Evolutionary conservation across 2,329 filamentous ascomycete genomes (phyloP).

Genomic region (Chaetothyriales sp.): DNA sequence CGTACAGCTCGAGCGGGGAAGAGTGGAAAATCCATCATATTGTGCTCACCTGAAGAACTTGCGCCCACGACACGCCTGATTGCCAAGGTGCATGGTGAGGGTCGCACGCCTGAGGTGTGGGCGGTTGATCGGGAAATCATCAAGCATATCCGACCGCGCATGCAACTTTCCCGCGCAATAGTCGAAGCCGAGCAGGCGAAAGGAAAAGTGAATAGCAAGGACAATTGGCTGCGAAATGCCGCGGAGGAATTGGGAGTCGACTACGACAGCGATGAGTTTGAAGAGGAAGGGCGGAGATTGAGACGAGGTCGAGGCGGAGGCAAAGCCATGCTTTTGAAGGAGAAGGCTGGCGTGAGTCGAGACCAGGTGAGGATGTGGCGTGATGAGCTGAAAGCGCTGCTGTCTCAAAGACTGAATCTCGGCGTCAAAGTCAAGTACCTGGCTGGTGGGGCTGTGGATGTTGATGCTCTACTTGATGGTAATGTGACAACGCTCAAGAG

Average conservation of each 20-base stretch:
- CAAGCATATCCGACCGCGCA: conserved; percentile 57
- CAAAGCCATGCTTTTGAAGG: conserved; percentile 55
- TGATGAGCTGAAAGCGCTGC: conserved; percentile 54
- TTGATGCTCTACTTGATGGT: conserved; percentile 55
- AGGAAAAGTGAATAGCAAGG: conserved; percentile 69
- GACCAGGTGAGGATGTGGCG: conserved; percentile 55
- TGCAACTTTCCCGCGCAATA: conserved; percentile 71
- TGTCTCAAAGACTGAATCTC: conserved; percentile 63
- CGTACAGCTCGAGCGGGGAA: conserved; percentile 74
- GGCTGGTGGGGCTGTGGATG: conserved; percentile 67
- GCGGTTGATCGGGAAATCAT: conserved; percentile 72
- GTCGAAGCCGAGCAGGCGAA: conserved; percentile 72
- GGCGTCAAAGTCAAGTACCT: conserved; percentile 81
- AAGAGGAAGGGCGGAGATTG: conserved; percentile 41
- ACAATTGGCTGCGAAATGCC: conserved; percentile 67
- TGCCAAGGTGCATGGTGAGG: conserved; percentile 64
- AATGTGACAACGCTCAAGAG: conserved; percentile 24
- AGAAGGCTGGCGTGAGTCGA: conserved; percentile 48
- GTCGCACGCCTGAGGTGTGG: conserved; percentile 38
- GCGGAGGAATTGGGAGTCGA: conserved; percentile 90
- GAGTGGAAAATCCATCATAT: conserved; percentile 65
- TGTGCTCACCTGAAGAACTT: conserved; percentile 86
- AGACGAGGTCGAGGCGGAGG: conserved; percentile 59
- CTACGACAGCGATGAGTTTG: conserved; percentile 79
- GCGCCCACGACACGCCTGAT: conserved; percentile 68